These are phyloP conservation scores for Chalaropsis thielavioides DNA, from an alignment of 2,329 filamentous ascomycete genomes.

Conservation along the genomic window DNA sequence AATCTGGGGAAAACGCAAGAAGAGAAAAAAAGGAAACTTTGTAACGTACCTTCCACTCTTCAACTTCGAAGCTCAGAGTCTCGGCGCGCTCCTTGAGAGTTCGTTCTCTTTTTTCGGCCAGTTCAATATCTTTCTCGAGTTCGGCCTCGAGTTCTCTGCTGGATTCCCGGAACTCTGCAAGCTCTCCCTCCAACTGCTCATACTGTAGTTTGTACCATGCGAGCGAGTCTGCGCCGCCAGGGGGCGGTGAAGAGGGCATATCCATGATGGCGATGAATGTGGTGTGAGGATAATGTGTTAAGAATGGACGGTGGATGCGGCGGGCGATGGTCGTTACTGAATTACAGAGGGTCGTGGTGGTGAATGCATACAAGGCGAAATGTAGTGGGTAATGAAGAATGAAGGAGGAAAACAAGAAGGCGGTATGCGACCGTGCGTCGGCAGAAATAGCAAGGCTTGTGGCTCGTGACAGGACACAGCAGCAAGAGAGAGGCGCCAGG, in stretches of 20 bases:
- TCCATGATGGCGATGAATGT: conserved; percentile 35
- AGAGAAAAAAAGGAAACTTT: background rate
- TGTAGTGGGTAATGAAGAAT: background rate
- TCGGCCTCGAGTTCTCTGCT: conserved; percentile 90
- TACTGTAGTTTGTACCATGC: conserved; percentile 95
- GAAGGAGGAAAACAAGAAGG: conserved; percentile 8
- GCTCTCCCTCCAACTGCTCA: conserved; percentile 77
- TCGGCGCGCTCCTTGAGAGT: conserved; percentile 78
- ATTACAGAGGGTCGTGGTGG: conserved; percentile 2
- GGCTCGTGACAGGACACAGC: conserved; percentile 1
- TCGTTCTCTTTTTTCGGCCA: conserved; percentile 84
- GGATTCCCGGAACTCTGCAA: conserved; percentile 85
- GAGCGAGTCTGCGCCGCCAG: conserved; percentile 57
- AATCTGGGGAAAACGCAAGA: background rate
- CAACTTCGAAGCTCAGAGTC: conserved; percentile 69
- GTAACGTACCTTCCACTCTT: conserved; percentile 87
- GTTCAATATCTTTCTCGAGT: conserved; percentile 89
- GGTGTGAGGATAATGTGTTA: background rate
- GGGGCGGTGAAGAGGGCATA: conserved; percentile 47
- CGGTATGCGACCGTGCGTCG: conserved; percentile 15
- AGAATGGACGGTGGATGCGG: background rate
- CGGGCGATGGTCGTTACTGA: background rate
- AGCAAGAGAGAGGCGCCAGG: background rate
- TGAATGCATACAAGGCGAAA: conserved; percentile 7
- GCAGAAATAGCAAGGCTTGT: conserved; percentile 1